Base-by-base conservation (phyloP, 2,329 filamentous ascomycete genomes). In the Penicillium sp. region DNA sequence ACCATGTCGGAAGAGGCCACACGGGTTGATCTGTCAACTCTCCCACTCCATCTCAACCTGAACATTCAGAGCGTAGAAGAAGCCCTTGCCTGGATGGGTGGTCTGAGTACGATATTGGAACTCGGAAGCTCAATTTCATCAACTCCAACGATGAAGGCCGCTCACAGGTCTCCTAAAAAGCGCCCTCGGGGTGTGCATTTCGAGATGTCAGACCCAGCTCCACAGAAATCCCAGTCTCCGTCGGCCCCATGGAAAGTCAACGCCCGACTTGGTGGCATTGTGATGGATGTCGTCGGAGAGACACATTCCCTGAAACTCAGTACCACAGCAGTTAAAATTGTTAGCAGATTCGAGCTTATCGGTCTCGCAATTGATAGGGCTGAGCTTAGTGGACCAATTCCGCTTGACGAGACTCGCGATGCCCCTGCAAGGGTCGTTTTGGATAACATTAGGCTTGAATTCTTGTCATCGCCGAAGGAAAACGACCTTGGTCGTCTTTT, bases 41-140 rank as follows among this genome's bases (percentile, higher is more conserved):
- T 95, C 9, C 91, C 92, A 5, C 72, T 97, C 1, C 84, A 87
- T 54, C 71, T 96, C 9, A 83, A 87, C 52, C 75, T 97, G 36
- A 90, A 97, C 67, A 77, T 97, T 14, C 87, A 88, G 59, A 84
- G 85, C 51, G 76, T 97, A 19, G 94, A 97, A 63, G 92, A 96
- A 65, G 90, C 90, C 0, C 86, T 97, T 55, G 85, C 86, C 52
- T 91, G 90, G 81, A 92, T 97, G 73, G 94, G 94, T 31, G 94
- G 94, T 0, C 78, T 99, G 39, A 96, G 92, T 71, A 91, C 92
- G 61, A 88, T 99, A 48, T 78, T 99, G 39, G 95, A 94, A 65
- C 84, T 97, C 70, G 90, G 92, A 58, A 89, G 84, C 55, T 96
- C 93, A 0, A 89, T 96, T 59, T 85, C 88, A 10, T 92, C 90